phyloP scores from a whole-genome alignment of 139 green algal species.

The Coccomyxa sp. region DNA sequence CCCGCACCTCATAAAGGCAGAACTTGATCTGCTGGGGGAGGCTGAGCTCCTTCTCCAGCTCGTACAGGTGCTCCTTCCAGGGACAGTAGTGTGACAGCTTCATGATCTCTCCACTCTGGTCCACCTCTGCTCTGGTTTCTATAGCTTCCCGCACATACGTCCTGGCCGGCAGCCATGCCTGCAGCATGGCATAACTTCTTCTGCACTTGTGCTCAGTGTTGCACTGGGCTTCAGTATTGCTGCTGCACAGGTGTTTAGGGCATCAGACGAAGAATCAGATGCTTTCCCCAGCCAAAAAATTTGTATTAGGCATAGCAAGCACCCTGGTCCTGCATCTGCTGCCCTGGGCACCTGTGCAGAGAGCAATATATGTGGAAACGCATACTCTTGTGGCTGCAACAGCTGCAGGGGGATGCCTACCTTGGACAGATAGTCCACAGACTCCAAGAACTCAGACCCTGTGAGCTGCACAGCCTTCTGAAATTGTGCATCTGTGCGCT shows the following conservation, averaged over 20 bases:
- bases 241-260: no score
- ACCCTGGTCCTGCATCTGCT: no score
- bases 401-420: not conserved
- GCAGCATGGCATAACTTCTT: no score
- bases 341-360: no score
- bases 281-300: no score
- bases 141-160: constrained; percentile 57
- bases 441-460: constrained; percentile 79
- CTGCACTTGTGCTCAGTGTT: no score
- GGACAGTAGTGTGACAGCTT: constrained; percentile 60
- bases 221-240: no score
- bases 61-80: constrained; percentile 97
- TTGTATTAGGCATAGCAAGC: no score
- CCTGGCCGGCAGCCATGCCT: constrained; percentile 85
- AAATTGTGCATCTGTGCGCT: constrained; percentile 62
- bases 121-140: constrained; percentile 31
- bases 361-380: no score
- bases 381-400: no score
- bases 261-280: no score
- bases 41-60: constrained; percentile 85
- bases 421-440: constrained; percentile 50
- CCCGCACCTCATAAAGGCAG: constrained; percentile 54
- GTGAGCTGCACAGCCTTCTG: constrained; percentile 79
- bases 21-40: constrained; percentile 46
- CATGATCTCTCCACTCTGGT: constrained; percentile 59